Base-by-base conservation (phyloP, 768 basidiomycete species). In the Suillus sp. region DNA sequence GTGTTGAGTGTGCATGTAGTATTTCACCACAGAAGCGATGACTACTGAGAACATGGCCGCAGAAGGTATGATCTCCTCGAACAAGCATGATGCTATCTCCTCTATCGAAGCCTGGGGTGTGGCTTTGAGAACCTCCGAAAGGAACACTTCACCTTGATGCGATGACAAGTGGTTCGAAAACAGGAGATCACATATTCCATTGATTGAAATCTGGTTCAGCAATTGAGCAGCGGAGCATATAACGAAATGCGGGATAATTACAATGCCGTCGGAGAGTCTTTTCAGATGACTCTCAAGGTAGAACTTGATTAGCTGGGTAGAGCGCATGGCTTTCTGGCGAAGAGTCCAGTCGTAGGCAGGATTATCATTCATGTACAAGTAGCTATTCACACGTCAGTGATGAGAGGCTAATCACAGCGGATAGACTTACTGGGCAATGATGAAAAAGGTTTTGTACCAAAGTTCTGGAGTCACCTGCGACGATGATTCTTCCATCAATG, bases 11-110 rank as follows among this genome's bases (percentile, higher is more conserved):
- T 79, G 75, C 16, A 90, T 74, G 67, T 85, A 91, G 73, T 84
- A 88, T 68, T 89, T 78, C 56, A 91, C 77, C 27, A 88, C 80
- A 60, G 83, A 81, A 3, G 83, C 78, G 47, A 90, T 72, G 13
- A 81, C 79, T 58, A 85, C 79, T 1, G 86, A 85, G 75, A 84
- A 88, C 7, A 84, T 69, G 0, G 84, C 76, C 2, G 83, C 80
- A 18, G 85, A 85, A 6, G 86, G 85, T 14, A 89, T 79, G 18
- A 80, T 70, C 54, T 86, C 82, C 9, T 81, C 78, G 66, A 90
- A 83, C 9, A 86, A 74, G 32, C 78, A 76, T n/a, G 76, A 72
- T 1, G 85, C 80, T n/a, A 87, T 70, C 27, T 81, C 62, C 71
- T 65, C 74, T 63, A 64, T 68, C 38, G 64, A 71, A 32, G 56